Base-by-base conservation (phyloP, 2,329 filamentous ascomycete genomes). In the Geosmithia putterillii region DNA sequence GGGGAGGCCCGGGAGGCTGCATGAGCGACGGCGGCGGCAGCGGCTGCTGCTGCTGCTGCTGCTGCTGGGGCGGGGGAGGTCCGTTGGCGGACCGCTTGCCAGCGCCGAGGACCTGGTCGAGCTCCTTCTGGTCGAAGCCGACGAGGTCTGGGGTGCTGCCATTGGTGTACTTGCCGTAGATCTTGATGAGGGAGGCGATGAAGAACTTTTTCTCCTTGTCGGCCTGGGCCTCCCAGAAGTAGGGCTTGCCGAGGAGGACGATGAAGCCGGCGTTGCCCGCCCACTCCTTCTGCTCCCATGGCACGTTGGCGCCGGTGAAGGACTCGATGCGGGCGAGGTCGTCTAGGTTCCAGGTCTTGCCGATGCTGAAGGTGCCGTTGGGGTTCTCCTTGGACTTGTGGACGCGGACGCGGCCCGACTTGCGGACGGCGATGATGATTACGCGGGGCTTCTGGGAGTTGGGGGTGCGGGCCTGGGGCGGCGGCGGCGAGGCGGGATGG, bases 131-230 rank as follows among this genome's bases (percentile, higher is more conserved):
- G 52, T 90, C 86, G 58, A 98, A 96, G 7, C 90, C 90, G 44
- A 76, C 68, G 42, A 98, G 70, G 46, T 84, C 76, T 2, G 92
- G 92, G 25, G 79, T 64, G 54, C 81, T 83, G 12, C 90, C 90
- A 22, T 86, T 85, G 1, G 92, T 96, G 58, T 96, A 98, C 64
- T 96, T 98, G 54, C 81, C 81, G 60, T 86, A 98, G 51, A 98
- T 95, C 63, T 96, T 98, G 57, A 96, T 79, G 52, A 96, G 66
- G 61, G 89, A 95, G 28, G 86, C 88, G 55, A 98, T 92, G 63
- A 98, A 98, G 65, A 96, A 96, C 58, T 95, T 90, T 70, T 95
- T 96, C 65, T 98, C 92, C 66, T 95, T 95, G 43, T 86, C 76
- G 1, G 86, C 92, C 50, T 87, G 81, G 28, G 92, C 88, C 61